Conservation (phyloP, 179 eudicot genomes). For the Sideroxylon spinosum region DNA sequence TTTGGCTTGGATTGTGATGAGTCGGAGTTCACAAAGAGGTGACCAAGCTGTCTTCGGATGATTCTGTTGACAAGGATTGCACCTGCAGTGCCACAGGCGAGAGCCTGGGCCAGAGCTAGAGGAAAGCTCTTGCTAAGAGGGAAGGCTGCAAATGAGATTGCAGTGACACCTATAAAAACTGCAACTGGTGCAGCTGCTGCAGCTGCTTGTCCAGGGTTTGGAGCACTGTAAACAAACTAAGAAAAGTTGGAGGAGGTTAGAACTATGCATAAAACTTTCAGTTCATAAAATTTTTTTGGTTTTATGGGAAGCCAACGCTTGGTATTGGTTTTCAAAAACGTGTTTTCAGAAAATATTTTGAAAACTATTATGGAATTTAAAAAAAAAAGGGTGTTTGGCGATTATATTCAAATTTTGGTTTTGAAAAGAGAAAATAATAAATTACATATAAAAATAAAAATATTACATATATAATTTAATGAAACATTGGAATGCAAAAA, state of each 20-base stretch:
- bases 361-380: too few species aligned
- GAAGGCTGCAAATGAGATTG: conserved; percentile 75
- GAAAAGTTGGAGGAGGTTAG: conserved; percentile 19
- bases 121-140: conserved; percentile 69
- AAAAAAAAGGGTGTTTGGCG: too few species aligned
- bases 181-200: conserved; percentile 93
- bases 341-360: too few species aligned
- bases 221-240: conserved; percentile 98
- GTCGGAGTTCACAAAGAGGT: conserved; percentile 53
- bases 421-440: too few species aligned
- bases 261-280: not conserved
- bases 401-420: too few species aligned
- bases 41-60: conserved; percentile 77
- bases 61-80: conserved; percentile 61
- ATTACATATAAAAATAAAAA: too few species aligned
- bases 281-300: too few species aligned
- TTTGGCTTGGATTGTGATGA: conserved; percentile 33
- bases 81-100: conserved; percentile 63
- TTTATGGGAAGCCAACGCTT: too few species aligned
- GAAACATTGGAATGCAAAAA: too few species aligned
- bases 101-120: conserved; percentile 64
- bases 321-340: too few species aligned
- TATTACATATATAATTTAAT: too few species aligned
- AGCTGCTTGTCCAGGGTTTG: conserved; percentile 94
- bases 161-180: conserved; percentile 67